Percentiles rank a stretch among this genome's conserved stretches.
Evolutionary conservation across 2,329 filamentous ascomycete genomes (phyloP).

Genomic region (Alternaria sp.): DNA sequence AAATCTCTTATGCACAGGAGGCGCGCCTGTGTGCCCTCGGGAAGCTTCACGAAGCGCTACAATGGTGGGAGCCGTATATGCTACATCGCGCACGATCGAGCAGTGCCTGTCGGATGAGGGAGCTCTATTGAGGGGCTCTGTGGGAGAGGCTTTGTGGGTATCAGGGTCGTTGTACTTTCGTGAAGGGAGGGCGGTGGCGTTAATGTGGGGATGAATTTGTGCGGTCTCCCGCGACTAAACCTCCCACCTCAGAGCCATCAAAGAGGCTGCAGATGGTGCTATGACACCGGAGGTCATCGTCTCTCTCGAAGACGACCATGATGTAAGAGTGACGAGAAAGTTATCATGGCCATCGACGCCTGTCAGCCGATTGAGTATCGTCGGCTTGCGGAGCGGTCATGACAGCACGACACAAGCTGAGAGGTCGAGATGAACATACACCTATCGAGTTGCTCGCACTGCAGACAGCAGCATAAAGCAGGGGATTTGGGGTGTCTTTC

Average conservation of each 20-base stretch:
- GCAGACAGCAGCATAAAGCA: background rate
- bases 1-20: background rate
- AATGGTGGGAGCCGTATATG: background rate
- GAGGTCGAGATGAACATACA: background rate
- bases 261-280: background rate
- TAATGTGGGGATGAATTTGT: background rate
- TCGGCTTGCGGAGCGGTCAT: background rate
- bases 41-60: background rate
- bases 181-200: background rate
- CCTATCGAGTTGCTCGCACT: background rate
- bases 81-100: background rate
- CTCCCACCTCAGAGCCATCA: background rate
- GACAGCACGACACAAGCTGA: background rate
- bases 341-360: background rate
- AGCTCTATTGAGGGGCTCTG: background rate
- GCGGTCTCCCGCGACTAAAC: background rate
- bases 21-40: background rate
- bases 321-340: background rate
- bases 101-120: background rate
- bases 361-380: background rate
- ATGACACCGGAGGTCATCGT: background rate
- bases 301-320: background rate
- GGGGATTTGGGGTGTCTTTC: background rate
- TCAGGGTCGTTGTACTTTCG: slow-evolving; percentile 3
- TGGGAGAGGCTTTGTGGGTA: background rate